Evolutionary conservation across 305 asterid species (phyloP), one percentile per base, ranked within the genome.

Genomic region (Ilex paraguariensis): DNA sequence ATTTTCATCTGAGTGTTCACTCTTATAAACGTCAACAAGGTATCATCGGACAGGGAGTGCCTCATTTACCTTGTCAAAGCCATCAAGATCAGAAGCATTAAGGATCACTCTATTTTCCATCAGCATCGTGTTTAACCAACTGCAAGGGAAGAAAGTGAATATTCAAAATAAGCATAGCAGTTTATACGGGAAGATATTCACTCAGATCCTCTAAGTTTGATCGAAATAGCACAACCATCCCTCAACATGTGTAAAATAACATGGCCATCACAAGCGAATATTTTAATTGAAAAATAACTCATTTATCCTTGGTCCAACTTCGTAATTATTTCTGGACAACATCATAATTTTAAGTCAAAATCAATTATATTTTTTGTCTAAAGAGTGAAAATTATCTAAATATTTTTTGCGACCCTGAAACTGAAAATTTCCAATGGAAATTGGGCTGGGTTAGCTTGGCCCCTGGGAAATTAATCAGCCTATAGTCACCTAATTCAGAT

Each of bases 81-180:
- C 96, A 81, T 93, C 97, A 42, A 90, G 83, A 61, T 82, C 82
- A 3, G 86, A 76, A 59, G 71, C 78, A 62, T 73, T 79, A 66
- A 93, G 76, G 64, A 73, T 74, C 79, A 80, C 70, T 76, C 96
- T 75, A 73, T 90, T 93, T 77, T 87, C 97, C 94, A 90, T 87
- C 96, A 93, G 77, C 62, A 90, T 73, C 12, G 98, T 93, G 82
- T 93, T 93, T 76, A 90, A 75, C 98, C 98, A 93, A 74, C 98
- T 93, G 97, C 52, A 65, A 63, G 57, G 51, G 28, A 17, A 50
- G 55, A 15, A 54, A 54, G 33, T 15, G 58, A 15, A 54, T n/a
- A 30, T 11, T 49, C 16, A 49, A 49, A 49, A 12, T 49, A 12
- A 36, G 28, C 28, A 2, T 21, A 21, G 28, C 28, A 21, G 28